Percentiles rank a stretch among this genome's conserved stretches.
Evolutionary conservation across 345 rosid genomes (phyloP).

Genomic region (Murraya paniculata): DNA sequence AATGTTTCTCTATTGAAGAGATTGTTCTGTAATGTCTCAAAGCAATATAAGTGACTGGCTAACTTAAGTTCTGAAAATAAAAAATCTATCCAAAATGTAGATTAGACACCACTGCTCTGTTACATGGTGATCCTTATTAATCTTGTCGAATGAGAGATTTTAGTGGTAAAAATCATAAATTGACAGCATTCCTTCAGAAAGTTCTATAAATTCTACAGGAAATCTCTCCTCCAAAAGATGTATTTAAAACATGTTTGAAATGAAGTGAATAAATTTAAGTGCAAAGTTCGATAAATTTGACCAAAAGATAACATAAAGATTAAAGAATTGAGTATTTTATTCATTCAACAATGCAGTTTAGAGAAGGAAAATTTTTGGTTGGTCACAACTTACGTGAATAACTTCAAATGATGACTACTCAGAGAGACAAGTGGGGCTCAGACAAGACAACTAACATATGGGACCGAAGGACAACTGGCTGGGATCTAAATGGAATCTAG

Average conservation of each 20-base stretch:
- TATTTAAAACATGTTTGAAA: neutral
- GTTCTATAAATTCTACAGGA: neutral
- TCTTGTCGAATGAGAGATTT: neutral
- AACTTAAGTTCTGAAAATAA: neutral
- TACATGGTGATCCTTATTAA: neutral
- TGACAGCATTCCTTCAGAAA: neutral
- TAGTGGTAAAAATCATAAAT: too few relatives aligned
- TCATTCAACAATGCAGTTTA: neutral
- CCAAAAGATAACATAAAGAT: neutral
- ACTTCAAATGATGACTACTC: neutral
- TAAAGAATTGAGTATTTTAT: neutral
- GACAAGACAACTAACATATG: neutral
- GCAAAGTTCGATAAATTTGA: neutral
- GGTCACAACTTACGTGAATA: neutral
- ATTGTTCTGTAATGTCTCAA: neutral
- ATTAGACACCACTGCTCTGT: neutral
- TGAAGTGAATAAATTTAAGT: neutral
- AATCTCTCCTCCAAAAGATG: neutral
- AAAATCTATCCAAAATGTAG: neutral
- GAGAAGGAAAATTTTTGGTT: neutral
- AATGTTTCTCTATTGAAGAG: neutral
- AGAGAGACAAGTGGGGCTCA: neutral
- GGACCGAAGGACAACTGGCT: neutral
- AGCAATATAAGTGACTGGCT: neutral
- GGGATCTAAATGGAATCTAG: constrained; percentile 3